Conservation (phyloP, 2,329 filamentous ascomycete species). For the Cladosporium sp. region DNA sequence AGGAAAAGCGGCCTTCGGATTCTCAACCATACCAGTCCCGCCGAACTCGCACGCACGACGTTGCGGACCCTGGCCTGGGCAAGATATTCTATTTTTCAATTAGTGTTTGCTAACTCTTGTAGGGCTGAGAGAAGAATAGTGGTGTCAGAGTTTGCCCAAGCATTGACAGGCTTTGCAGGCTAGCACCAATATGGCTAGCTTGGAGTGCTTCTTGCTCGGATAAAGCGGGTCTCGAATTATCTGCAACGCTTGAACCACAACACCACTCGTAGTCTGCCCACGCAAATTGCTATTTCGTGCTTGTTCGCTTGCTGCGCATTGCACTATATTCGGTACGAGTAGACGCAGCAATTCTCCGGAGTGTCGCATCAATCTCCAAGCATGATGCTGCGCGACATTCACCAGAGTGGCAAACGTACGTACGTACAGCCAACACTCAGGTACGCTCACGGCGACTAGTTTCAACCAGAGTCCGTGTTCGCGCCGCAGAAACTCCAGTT, state of each 20-base stretch:
- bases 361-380: background rate
- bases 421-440: background rate
- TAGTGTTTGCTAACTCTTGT: background rate
- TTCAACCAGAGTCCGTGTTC: slow-evolving; percentile 17
- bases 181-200: background rate
- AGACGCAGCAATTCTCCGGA: background rate
- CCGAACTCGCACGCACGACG: background rate
- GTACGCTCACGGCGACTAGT: slow-evolving; percentile 7
- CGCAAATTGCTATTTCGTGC: background rate
- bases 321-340: background rate
- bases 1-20: background rate
- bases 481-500: slow-evolving; percentile 14
- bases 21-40: background rate
- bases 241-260: background rate
- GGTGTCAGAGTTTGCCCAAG: slow-evolving; percentile 3
- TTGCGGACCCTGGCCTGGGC: background rate
- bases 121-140: slow-evolving; percentile 1
- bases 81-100: background rate
- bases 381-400: background rate
- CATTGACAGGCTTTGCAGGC: slow-evolving; percentile 1
- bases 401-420: background rate
- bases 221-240: background rate
- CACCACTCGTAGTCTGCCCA: background rate
- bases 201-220: background rate
- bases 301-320: background rate